Conservation (phyloP, 2,329 filamentous ascomycete genomes). For the Elsinoe arachidis region DNA sequence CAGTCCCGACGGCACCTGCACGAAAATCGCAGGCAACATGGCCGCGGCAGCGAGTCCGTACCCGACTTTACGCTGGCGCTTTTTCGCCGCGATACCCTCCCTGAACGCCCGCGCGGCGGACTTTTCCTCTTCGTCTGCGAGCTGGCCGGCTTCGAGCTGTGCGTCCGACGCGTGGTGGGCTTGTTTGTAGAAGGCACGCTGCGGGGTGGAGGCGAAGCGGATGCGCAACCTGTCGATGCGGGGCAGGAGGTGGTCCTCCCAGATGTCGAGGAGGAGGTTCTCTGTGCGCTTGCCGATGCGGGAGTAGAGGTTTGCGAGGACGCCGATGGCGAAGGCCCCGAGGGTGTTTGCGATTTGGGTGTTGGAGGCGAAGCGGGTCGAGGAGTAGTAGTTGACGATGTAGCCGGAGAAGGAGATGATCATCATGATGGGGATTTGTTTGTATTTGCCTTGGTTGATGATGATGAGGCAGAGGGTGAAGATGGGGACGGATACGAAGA, state of each 20-base stretch:
- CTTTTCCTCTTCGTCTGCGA: constrained; percentile 19
- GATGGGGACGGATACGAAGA: constrained; percentile 63
- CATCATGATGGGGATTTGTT: constrained; percentile 68
- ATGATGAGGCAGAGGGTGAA: constrained; percentile 68
- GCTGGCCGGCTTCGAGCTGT: constrained; percentile 24
- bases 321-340: constrained; percentile 65
- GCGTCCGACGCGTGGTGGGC: constrained; percentile 16
- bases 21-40: constrained; percentile 79
- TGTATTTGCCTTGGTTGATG: constrained; percentile 75
- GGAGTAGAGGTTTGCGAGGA: constrained; percentile 71
- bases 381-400: constrained; percentile 64
- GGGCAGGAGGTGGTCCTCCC: constrained; percentile 43
- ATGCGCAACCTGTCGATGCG: constrained; percentile 20
- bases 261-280: constrained; percentile 47
- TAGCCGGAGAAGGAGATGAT: constrained; percentile 66
- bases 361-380: constrained; percentile 57
- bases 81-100: background rate
- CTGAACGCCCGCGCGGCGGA: background rate
- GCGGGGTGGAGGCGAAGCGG: constrained; percentile 21
- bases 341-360: constrained; percentile 70
- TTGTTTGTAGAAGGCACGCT: constrained; percentile 11
- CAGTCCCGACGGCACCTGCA: constrained; percentile 53
- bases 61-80: constrained; percentile 39
- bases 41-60: constrained; percentile 76
- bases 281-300: constrained; percentile 53